A percentile compares a stretch with the other conserved stretches of the same genome.
phyloP scores from a whole-genome alignment of 768 basidiomycete genomes.

The Lactarius deliciosus region DNA sequence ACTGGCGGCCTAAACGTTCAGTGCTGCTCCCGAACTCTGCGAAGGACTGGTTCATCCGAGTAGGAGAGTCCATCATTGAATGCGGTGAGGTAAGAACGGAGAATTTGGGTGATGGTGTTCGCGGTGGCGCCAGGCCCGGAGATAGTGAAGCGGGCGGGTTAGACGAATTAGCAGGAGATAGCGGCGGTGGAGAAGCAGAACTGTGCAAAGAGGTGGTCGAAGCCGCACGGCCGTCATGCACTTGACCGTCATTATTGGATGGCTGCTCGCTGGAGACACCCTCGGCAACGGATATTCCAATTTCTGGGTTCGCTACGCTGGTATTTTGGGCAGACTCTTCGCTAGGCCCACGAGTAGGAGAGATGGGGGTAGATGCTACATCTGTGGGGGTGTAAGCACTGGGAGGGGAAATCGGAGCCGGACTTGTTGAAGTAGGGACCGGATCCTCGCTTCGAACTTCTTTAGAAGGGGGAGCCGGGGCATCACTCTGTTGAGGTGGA shows the following conservation, averaged over 20 bases:
- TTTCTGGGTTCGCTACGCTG: background rate
- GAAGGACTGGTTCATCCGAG: conserved; percentile 14
- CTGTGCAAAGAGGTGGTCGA: conserved; percentile 17
- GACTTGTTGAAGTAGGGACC: conserved; percentile 3
- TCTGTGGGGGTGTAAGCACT: conserved; percentile 21
- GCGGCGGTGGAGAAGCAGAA: conserved; percentile 25
- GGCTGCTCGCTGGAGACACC: background rate
- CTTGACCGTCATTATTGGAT: background rate
- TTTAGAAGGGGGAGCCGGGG: background rate
- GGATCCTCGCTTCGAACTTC: background rate
- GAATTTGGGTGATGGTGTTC: conserved; percentile 26
- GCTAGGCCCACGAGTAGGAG: background rate
- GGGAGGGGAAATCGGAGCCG: conserved; percentile 1
- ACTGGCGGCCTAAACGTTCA: conserved; percentile 2
- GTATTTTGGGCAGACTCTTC: background rate
- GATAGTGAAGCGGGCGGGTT: conserved; percentile 18
- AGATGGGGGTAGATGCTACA: background rate
- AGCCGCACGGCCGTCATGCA: background rate
- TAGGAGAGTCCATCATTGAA: conserved; percentile 34
- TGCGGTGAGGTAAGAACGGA: conserved; percentile 42
- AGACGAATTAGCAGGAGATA: conserved; percentile 22
- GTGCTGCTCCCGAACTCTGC: conserved; percentile 11
- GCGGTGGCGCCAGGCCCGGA: conserved; percentile 3
- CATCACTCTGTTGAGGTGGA: background rate
- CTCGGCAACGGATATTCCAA: background rate